Conservation (phyloP, 495 filamentous ascomycete genomes). For the Aspergillus steynii region DNA sequence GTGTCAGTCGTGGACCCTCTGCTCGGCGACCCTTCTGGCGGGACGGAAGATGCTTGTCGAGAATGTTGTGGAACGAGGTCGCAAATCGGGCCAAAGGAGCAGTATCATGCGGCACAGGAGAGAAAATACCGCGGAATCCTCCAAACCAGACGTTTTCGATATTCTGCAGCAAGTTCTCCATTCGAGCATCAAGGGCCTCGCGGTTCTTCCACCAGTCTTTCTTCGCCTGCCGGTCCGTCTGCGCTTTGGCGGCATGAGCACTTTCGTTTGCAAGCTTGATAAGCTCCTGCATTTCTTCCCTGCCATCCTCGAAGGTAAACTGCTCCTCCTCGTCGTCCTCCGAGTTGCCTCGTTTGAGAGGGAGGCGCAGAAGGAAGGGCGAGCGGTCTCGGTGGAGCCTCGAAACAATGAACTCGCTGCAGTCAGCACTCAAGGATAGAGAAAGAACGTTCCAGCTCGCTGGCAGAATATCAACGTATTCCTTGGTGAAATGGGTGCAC, state of each 20-base stretch:
- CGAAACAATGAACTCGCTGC: conserved; percentile 79
- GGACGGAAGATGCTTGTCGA: conserved; percentile 88
- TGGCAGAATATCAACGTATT: conserved; percentile 68
- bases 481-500: conserved; percentile 35
- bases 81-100: conserved; percentile 72
- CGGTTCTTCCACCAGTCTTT: conserved; percentile 86
- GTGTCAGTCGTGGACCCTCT: conserved; percentile 50
- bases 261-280: conserved; percentile 76
- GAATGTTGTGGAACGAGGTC: conserved; percentile 72
- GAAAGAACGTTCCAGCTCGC: conserved; percentile 82
- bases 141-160: conserved; percentile 94
- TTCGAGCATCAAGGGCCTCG: conserved; percentile 71
- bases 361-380: conserved; percentile 83
- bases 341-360: conserved; percentile 75
- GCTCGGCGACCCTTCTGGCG: conserved; percentile 62
- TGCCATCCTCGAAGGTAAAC: conserved; percentile 79
- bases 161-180: conserved; percentile 76
- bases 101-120: conserved; percentile 59
- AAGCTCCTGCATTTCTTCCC: conserved; percentile 76
- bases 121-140: conserved; percentile 89
- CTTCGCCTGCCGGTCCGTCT: conserved; percentile 62
- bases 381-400: conserved; percentile 68
- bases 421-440: conserved; percentile 74
- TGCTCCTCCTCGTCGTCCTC: conserved; percentile 81
- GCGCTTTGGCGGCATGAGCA: conserved; percentile 68